phyloP scores from a whole-genome alignment of 2,329 filamentous ascomycete species.

The Cordyceps fumosorosea region DNA sequence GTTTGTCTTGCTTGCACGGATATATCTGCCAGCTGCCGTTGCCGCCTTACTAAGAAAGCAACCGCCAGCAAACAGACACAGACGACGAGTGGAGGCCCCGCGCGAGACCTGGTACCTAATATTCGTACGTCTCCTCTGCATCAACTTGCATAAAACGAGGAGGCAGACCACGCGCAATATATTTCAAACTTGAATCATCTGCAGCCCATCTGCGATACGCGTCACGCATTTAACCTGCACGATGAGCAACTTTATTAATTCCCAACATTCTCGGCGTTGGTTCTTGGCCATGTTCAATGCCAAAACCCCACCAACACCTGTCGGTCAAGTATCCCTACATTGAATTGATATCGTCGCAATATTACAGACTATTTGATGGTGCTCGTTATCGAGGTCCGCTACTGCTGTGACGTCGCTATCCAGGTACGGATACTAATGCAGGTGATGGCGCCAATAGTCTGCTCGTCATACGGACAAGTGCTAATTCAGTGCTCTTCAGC shows the following conservation, averaged over 20 bases:
- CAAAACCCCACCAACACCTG: background rate
- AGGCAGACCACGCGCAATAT: background rate
- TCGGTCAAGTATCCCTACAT: too few species aligned
- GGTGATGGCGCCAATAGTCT: slow-evolving; percentile 12
- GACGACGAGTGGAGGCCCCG: background rate
- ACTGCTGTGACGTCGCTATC: background rate
- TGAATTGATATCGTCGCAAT: background rate
- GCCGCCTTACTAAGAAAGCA: background rate
- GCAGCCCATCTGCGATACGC: background rate
- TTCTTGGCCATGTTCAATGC: background rate
- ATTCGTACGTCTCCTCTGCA: background rate
- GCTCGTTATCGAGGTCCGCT: background rate
- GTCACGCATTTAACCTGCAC: background rate
- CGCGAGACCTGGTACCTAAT: too few species aligned
- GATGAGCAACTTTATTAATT: background rate
- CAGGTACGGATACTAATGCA: slow-evolving; percentile 10
- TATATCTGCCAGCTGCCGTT: background rate
- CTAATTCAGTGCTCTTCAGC: background rate
- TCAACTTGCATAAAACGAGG: background rate
- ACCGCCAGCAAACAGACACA: background rate
- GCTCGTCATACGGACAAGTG: background rate
- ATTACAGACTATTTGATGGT: background rate
- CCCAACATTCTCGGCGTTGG: background rate
- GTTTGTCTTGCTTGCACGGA: background rate
- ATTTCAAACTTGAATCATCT: slow-evolving; percentile 3